These are phyloP conservation scores for Lumnitzera littorea DNA, from an alignment of 345 rosid species.

Conservation along the genomic window DNA sequence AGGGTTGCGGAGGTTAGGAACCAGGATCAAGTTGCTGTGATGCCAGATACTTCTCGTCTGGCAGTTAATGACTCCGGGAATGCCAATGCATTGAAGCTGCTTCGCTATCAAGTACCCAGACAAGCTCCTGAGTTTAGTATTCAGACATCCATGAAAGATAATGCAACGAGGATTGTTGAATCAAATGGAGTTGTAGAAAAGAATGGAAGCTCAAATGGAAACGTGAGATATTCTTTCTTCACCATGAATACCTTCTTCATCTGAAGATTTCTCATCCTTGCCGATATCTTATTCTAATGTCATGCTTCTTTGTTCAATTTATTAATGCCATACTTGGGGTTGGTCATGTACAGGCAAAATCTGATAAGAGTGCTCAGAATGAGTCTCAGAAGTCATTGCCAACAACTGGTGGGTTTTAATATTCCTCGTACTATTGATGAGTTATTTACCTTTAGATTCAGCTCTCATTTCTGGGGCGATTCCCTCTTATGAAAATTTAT, in stretches of 20 bases:
- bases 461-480: not conserved
- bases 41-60: conserved; percentile 31
- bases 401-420: conserved; percentile 50
- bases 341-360: conserved; percentile 36
- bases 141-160: conserved; percentile 31
- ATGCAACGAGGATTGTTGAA: conserved; percentile 25
- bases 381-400: conserved; percentile 32
- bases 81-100: conserved; percentile 45
- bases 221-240: conserved; percentile 38
- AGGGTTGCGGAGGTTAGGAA: conserved; percentile 20
- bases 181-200: conserved; percentile 27
- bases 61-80: conserved; percentile 34
- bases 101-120: conserved; percentile 36
- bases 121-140: conserved; percentile 29
- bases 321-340: conserved; percentile 6
- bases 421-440: not conserved
- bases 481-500: not conserved
- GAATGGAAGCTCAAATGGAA: conserved; percentile 48
- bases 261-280: conserved; percentile 6
- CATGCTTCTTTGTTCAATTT: conserved; percentile 6
- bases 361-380: conserved; percentile 22
- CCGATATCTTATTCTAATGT: not conserved
- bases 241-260: not conserved
- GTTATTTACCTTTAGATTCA: not conserved
- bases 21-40: conserved; percentile 24